Evolutionary conservation across 2,329 filamentous ascomycete species (phyloP), one percentile per base, ranked within the genome.

Genomic region (Fusarium tanahbumbuense): DNA sequence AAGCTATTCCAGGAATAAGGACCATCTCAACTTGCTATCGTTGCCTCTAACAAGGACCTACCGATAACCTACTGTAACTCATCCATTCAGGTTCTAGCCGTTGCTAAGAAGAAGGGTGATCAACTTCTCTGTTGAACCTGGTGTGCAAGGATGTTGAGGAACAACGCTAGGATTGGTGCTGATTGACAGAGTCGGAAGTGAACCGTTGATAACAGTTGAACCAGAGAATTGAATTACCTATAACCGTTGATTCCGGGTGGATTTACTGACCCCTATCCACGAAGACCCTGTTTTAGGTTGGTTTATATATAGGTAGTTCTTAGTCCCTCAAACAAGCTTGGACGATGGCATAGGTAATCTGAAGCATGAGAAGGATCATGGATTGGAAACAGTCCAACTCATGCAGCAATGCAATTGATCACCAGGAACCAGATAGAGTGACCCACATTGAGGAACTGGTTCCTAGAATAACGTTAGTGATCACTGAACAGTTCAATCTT

Each of bases 401-500:
- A 47, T 53, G 57, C 32, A 53, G 56, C 47, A 40, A 68, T 66
- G 49, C 54, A 42, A 37, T 37, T 34, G 27, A 60, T 47, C 30
- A 40, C 34, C 53, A 32, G 37, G 34, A 40, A 49, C n/a, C 49
- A 49, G 18, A 40, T 50, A 25, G 34, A 50, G 25, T 42, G 50
- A 58, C 60, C 58, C 70, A 64, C 61, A 30, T 56, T 44, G 45
- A 60, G 32, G 18, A 60, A 64, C 50, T 30, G 28, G 48, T 58
- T 63, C 15, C 27, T 60, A 46, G 37, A 18, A 34, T 18, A 34
- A 3, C 16, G 32, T 34, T 9, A 34, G 8, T 34, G 32, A 34
- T 37, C 18, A 37, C 59, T 60, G 40, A 41, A n/a, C 50, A 63
- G 52, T 32, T 54, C 34, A 66, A 66, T 57, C 72, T 75, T 75